Evolutionary conservation across 495 filamentous ascomycete genomes (phyloP).

Genomic region (Glarea lozoyensis): DNA sequence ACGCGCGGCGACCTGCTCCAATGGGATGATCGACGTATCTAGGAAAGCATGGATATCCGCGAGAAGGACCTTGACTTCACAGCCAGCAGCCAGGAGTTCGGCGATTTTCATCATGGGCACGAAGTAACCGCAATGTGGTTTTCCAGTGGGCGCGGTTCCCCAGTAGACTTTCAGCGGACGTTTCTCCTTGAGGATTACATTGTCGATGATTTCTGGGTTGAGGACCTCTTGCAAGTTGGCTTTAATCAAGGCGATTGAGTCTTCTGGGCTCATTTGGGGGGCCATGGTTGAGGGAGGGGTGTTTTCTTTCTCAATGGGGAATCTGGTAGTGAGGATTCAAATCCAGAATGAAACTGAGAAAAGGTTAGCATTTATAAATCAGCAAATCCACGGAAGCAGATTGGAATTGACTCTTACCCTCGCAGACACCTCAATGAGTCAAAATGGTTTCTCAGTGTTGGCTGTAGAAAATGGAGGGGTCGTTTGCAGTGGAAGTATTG

Average conservation of each 20-base stretch:
- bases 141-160: constrained; percentile 51
- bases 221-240: constrained; percentile 78
- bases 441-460: too few species aligned
- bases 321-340: too few species aligned
- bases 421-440: too few species aligned
- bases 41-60: constrained; percentile 77
- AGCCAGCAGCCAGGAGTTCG: constrained; percentile 77
- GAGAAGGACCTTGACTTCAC: constrained; percentile 70
- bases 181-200: constrained; percentile 59
- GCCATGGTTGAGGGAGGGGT: too few species aligned
- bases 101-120: constrained; percentile 82
- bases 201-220: constrained; percentile 77
- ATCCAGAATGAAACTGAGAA: too few species aligned
- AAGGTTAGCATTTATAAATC: too few species aligned
- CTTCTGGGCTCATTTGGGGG: too few species aligned
- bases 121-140: constrained; percentile 79
- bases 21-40: constrained; percentile 74
- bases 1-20: constrained; percentile 77
- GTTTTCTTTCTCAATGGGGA: too few species aligned
- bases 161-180: constrained; percentile 73
- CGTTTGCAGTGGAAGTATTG: too few species aligned
- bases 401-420: too few species aligned
- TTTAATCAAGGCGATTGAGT: constrained; percentile 59
- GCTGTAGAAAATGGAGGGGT: too few species aligned
- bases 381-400: too few species aligned